Conservation (phyloP, 805 yeast species). For the Yarrowia sp. region DNA sequence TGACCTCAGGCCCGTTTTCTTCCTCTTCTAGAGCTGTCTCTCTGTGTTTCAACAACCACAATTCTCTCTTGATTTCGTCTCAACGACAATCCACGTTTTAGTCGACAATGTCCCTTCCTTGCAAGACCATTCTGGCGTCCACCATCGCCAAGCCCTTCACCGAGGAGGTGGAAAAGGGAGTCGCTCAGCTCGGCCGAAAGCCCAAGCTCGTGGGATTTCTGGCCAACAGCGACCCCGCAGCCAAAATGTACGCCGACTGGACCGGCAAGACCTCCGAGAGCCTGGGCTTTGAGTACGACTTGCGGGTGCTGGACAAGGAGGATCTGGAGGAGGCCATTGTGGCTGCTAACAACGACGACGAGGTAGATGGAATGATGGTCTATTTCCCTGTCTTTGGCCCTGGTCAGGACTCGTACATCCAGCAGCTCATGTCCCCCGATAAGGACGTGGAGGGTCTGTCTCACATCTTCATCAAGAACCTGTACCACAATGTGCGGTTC, state of each 20-base stretch:
- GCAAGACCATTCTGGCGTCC: constrained; percentile 78
- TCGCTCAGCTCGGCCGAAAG: constrained; percentile 58
- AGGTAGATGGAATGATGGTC: constrained; percentile 91
- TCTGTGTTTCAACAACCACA: constrained; percentile 33
- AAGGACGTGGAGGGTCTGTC: constrained; percentile 97
- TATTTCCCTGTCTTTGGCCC: constrained; percentile 97
- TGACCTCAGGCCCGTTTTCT: neutral
- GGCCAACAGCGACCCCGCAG: constrained; percentile 95
- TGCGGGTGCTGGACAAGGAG: constrained; percentile 77
- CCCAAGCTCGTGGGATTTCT: constrained; percentile 90
- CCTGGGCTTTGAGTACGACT: constrained; percentile 83
- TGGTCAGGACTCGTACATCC: constrained; percentile 92
- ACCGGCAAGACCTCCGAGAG: constrained; percentile 88
- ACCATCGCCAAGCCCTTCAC: constrained; percentile 82
- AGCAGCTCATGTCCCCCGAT: constrained; percentile 87
- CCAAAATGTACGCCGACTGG: constrained; percentile 94
- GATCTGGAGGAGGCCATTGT: constrained; percentile 83
- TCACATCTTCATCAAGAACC: constrained; percentile 87
- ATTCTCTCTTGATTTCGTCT: neutral
- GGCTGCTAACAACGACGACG: constrained; percentile 77
- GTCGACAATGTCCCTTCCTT: constrained; percentile 41
- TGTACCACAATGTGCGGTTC: constrained; percentile 90
- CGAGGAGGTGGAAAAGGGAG: constrained; percentile 70
- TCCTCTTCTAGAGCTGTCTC: neutral
- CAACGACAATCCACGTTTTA: neutral